Base-by-base conservation (phyloP, 129 eudicot genomes). In the Flaveria ramosissima region DNA sequence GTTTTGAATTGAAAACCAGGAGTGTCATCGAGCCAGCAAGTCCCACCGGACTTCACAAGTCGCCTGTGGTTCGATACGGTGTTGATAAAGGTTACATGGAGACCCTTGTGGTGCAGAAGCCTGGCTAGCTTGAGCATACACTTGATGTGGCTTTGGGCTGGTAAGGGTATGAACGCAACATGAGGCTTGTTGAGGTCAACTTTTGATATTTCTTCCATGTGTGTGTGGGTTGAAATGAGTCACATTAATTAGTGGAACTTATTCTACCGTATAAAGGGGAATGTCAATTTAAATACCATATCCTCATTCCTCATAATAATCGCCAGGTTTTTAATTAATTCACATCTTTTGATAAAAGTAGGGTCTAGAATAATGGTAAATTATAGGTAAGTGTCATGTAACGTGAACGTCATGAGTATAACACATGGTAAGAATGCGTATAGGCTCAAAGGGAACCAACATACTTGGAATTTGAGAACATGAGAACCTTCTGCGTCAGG, bases 81-180 rank as follows among this genome's bases (percentile, higher is more conserved):
- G 86, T 87, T 80, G 74, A 87, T 83, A 46, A 88, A 88, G 70
- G 89, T 87, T 52, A 87, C 63, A 76, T 50, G 79, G 41, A 86
- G 80, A 42, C 90, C 90, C 3, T 71, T 68, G 83, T 61, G 66
- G 42, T 86, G 87, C 9, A 88, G 80, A 1, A 88, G 64, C 39
- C 46, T 76, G 1, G 92, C 92, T 12, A 88, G 84, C 17, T 81
- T 79, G 0, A 85, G 80, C 80, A 88, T 81, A 6, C 87, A 85
- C 63, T 83, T 86, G 17, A 88, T 82, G 75, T 88, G 87, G 68
- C 92, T 85, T 65, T 88, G 92, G 20, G 82, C 82, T 15, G 89
- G 87, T 75, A 72, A 82, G 23, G 92, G 89, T 47, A 88, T 55
- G 77, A 84, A 81, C 19, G 75, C 88, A 4, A 80, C 88, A 65